These are phyloP conservation scores for Oidiodendron maius DNA, from an alignment of 495 filamentous ascomycete species.

Conservation along the genomic window DNA sequence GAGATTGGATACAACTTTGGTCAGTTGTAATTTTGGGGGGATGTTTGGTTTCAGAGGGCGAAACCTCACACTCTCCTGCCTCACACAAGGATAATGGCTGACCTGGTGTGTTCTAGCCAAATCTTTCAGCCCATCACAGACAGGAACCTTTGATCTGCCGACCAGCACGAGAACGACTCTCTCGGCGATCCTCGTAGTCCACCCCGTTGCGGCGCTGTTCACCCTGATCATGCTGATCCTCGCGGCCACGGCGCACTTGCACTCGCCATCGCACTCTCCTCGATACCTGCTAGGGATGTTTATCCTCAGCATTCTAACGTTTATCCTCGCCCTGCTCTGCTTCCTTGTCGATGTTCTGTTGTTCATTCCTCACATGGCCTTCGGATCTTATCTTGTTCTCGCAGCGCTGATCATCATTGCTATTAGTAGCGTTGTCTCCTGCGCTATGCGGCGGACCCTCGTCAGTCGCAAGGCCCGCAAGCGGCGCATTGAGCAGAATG, in stretches of 20 bases:
- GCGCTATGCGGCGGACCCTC: conserved; percentile 93
- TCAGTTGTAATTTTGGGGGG: no score
- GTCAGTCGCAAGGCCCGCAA: conserved; percentile 88
- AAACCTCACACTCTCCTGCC: no score
- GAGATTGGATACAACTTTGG: conserved; percentile 81
- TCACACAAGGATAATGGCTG: neutral
- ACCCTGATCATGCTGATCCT: conserved; percentile 80
- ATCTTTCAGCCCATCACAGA: conserved; percentile 29
- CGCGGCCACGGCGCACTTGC: conserved; percentile 77
- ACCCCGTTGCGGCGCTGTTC: conserved; percentile 83
- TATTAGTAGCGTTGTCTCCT: conserved; percentile 78
- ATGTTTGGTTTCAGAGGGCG: no score
- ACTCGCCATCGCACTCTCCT: conserved; percentile 86
- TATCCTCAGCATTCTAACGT: conserved; percentile 77
- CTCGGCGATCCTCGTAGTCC: conserved; percentile 87
- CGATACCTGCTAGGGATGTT: conserved; percentile 79
- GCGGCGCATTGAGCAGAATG: conserved; percentile 85
- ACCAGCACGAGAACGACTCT: conserved; percentile 69
- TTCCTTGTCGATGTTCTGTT: conserved; percentile 95
- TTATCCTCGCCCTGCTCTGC: conserved; percentile 77
- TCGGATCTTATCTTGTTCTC: conserved; percentile 93
- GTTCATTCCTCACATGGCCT: conserved; percentile 88
- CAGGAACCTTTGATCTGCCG: conserved; percentile 67
- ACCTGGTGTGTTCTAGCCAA: conserved; percentile 4
- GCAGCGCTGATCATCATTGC: conserved; percentile 85